A percentile compares a stretch with the other conserved stretches of the same genome.
Conservation (phyloP, 164 flowering plant species). For the Vitis riparia region DNA sequence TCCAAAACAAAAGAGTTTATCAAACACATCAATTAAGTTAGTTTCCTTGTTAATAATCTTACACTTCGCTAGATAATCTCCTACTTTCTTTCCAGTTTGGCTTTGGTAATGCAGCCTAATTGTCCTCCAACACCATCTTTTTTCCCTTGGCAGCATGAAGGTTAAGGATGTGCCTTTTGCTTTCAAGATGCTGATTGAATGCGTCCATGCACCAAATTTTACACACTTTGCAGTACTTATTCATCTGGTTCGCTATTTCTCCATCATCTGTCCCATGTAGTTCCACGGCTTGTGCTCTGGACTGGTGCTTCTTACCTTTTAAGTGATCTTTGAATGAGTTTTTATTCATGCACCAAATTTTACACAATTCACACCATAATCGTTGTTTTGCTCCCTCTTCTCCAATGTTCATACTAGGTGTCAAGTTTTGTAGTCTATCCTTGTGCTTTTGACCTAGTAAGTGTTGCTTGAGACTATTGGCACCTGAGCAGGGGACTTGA, state of each 20-base stretch:
- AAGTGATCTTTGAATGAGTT: slow-evolving; percentile 6
- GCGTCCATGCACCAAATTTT: slow-evolving; percentile 9
- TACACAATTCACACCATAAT: slow-evolving; percentile 16
- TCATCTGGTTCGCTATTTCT: not conserved
- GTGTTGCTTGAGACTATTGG: slow-evolving; percentile 12
- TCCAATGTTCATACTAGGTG: not conserved
- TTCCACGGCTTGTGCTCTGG: not conserved
- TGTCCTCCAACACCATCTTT: not conserved
- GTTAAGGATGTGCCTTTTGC: slow-evolving; percentile 10
- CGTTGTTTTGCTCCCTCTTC: slow-evolving; percentile 3
- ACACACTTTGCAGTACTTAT: not conserved
- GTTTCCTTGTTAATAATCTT: no score
- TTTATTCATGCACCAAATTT: slow-evolving; percentile 9
- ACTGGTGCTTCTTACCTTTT: slow-evolving; percentile 16
- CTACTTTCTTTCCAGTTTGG: not conserved
- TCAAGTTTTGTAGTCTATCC: slow-evolving; percentile 4
- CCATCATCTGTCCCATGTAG: not conserved
- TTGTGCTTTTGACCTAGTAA: slow-evolving; percentile 22
- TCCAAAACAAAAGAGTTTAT: no score
- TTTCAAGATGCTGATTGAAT: not conserved
- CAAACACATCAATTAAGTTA: no score
- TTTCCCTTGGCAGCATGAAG: not conserved
- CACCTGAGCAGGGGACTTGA: no score
- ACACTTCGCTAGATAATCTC: not conserved
- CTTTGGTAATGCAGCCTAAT: not conserved